These are phyloP conservation scores for Boeremia exigua DNA, from an alignment of 2,329 filamentous ascomycete genomes.

Conservation along the genomic window DNA sequence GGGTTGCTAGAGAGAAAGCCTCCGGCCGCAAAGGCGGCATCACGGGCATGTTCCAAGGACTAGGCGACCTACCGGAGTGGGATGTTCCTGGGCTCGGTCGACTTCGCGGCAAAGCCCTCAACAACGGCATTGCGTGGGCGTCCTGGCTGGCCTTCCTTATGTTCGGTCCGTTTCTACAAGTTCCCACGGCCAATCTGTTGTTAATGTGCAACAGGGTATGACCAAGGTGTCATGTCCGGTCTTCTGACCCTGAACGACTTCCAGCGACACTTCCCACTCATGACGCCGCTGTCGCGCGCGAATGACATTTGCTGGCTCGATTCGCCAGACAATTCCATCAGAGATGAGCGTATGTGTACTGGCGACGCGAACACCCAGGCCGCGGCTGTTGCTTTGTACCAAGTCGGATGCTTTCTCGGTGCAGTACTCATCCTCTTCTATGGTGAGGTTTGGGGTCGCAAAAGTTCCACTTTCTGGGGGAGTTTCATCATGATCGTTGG, in stretches of 20 bases:
- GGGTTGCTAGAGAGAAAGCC: constrained; percentile 7
- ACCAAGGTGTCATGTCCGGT: constrained; percentile 68
- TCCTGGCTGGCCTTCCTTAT: constrained; percentile 38
- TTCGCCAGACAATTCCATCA: constrained; percentile 14
- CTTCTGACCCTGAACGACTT: constrained; percentile 72
- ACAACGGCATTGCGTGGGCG: constrained; percentile 24
- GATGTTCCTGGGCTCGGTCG: constrained; percentile 19
- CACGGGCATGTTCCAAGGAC: constrained; percentile 9
- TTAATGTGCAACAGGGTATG: constrained; percentile 53
- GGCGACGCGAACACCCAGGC: constrained; percentile 24
- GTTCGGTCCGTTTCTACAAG: constrained; percentile 42
- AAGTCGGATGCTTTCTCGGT: constrained; percentile 51
- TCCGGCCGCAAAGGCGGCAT: constrained; percentile 2
- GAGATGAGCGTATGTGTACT: constrained; percentile 21
- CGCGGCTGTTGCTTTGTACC: constrained; percentile 25
- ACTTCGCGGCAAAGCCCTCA: constrained; percentile 21
- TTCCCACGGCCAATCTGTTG: neutral
- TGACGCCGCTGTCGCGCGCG: constrained; percentile 21
- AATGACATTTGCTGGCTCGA: constrained; percentile 25
- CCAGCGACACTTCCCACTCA: constrained; percentile 43
- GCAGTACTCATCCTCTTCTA: constrained; percentile 48
- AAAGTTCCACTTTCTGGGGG: constrained; percentile 31
- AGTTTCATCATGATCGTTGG: constrained; percentile 61
- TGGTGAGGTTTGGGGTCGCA: constrained; percentile 63
- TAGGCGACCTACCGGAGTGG: constrained; percentile 26